These are phyloP conservation scores for Trichoderma sp. DNA, from an alignment of 2,329 filamentous ascomycete species.

Conservation along the genomic window DNA sequence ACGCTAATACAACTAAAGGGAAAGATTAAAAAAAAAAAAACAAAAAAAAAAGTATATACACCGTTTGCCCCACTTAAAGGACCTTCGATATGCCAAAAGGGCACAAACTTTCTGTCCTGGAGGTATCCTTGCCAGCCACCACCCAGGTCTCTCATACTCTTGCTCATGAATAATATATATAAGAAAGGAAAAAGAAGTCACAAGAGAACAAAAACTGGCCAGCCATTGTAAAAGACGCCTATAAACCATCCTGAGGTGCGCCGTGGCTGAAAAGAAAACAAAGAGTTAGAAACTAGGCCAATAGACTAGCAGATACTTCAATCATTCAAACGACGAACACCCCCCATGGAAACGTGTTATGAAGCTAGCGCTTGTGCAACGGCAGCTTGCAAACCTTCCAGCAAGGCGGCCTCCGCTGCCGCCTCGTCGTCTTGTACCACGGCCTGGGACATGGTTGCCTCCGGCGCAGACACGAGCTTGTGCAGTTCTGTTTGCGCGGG, in stretches of 20 bases:
- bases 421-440: conserved; percentile 31
- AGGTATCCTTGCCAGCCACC: not conserved
- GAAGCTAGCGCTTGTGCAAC: conserved; percentile 30
- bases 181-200: not conserved
- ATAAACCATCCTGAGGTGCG: not conserved
- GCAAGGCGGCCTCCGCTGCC: conserved; percentile 34
- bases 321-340: not conserved
- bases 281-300: not conserved
- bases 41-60: not conserved
- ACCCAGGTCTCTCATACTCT: not conserved
- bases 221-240: not conserved
- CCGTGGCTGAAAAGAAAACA: not conserved
- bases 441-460: conserved; percentile 26
- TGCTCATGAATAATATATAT: not conserved
- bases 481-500: conserved; percentile 11
- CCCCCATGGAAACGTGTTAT: not conserved
- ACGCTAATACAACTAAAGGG: not conserved
- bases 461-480: conserved; percentile 24
- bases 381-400: conserved; percentile 36
- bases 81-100: not conserved
- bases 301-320: not conserved
- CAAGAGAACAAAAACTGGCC: not conserved
- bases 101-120: not conserved
- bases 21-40: not conserved
- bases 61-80: not conserved